A percentile compares a stretch with the other conserved stretches of the same genome.
Evolutionary conservation across 345 rosid genomes (phyloP).

Genomic region (Eucalyptus regnans): DNA sequence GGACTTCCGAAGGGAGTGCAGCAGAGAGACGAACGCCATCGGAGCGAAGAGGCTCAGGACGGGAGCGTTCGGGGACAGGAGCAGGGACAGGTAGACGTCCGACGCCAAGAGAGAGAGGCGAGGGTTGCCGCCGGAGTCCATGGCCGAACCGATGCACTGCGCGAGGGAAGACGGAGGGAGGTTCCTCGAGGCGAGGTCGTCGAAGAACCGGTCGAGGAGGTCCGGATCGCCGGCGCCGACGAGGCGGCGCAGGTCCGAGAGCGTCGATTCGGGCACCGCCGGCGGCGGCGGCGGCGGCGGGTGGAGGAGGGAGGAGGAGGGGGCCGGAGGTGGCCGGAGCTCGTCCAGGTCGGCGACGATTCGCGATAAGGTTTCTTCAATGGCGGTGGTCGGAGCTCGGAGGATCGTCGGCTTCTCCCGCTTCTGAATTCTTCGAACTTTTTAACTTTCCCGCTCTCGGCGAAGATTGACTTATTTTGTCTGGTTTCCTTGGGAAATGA

Average conservation of each 20-base stretch:
- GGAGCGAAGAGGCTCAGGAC: constrained; percentile 79
- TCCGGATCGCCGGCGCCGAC: constrained; percentile 26
- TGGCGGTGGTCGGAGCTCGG: not conserved
- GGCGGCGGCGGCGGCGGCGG: not conserved
- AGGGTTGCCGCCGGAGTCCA: constrained; percentile 32
- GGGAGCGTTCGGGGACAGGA: constrained; percentile 56
- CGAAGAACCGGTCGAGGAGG: constrained; percentile 30
- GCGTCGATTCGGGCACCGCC: constrained; percentile 1
- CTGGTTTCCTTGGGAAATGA: too few species aligned
- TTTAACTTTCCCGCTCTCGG: too few species aligned
- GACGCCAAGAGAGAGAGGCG: constrained; percentile 41
- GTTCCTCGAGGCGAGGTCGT: constrained; percentile 26
- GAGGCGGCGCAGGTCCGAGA: constrained; percentile 43
- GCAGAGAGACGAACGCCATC: constrained; percentile 53
- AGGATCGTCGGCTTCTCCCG: too few species aligned
- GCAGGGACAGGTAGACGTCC: constrained; percentile 44
- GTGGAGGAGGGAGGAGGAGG: constrained; percentile 1
- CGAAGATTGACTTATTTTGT: too few species aligned
- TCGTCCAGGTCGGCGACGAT: constrained; percentile 15
- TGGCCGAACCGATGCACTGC: constrained; percentile 36
- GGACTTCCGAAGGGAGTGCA: constrained; percentile 58
- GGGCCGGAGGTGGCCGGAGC: not conserved
- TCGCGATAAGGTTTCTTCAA: too few species aligned
- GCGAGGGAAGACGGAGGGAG: constrained; percentile 36
- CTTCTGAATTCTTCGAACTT: too few species aligned